Conservation (phyloP, 805 yeast species). For the Metschnikowia aberdeeniae region DNA sequence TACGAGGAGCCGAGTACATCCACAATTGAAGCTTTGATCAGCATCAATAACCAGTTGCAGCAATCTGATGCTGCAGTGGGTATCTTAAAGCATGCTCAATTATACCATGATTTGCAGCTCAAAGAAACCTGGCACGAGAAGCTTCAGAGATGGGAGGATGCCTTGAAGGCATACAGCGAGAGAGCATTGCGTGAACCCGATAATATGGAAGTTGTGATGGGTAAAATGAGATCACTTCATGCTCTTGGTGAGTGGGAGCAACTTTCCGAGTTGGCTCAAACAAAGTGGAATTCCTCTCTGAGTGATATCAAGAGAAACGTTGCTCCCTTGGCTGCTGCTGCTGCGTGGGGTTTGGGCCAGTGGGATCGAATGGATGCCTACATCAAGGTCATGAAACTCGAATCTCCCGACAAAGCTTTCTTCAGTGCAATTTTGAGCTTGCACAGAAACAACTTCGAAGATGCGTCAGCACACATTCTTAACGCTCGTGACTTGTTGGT, state of each 20-base stretch:
- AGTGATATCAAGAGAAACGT: slow-evolving; percentile 74
- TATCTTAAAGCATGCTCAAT: slow-evolving; percentile 88
- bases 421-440: slow-evolving; percentile 85
- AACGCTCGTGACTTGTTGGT: slow-evolving; percentile 86
- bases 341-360: slow-evolving; percentile 96
- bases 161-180: slow-evolving; percentile 81
- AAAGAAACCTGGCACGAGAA: slow-evolving; percentile 98
- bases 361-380: slow-evolving; percentile 96
- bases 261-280: slow-evolving; percentile 76
- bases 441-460: slow-evolving; percentile 81
- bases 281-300: slow-evolving; percentile 75
- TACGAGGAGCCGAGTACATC: slow-evolving; percentile 89
- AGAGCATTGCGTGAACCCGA: slow-evolving; percentile 63
- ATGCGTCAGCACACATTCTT: slow-evolving; percentile 72
- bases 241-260: slow-evolving; percentile 99
- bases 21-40: slow-evolving; percentile 86
- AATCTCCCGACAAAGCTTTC: slow-evolving; percentile 92
- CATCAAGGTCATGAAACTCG: slow-evolving; percentile 82
- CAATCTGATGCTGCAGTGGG: slow-evolving; percentile 99
- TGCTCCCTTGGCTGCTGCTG: slow-evolving; percentile 98
- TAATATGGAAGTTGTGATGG: slow-evolving; percentile 87
- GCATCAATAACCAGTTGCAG: slow-evolving; percentile 89
- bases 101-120: slow-evolving; percentile 82
- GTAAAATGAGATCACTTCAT: slow-evolving; percentile 95
- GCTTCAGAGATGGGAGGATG: slow-evolving; percentile 97